Conservation (phyloP, 805 yeast genomes). For the Yamadazyma tumulicola region DNA sequence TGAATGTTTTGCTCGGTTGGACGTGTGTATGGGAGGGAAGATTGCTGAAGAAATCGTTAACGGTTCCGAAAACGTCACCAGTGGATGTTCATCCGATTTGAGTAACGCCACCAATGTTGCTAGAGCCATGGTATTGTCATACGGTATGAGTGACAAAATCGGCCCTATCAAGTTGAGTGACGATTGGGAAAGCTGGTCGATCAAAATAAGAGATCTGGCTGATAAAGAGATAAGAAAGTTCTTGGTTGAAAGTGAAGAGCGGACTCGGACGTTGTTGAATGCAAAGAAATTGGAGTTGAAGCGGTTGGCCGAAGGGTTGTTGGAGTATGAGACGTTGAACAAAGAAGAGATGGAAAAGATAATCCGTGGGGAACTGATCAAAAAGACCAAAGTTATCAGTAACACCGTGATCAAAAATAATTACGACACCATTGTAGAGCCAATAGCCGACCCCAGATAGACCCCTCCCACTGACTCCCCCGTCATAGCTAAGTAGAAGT, state of each 20-base stretch:
- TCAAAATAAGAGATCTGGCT: constrained; percentile 80
- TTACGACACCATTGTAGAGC: constrained; percentile 3
- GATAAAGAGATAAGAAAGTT: constrained; percentile 85
- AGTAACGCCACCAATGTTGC: constrained; percentile 89
- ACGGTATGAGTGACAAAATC: constrained; percentile 91
- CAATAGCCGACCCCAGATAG: no score
- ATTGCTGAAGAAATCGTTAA: constrained; percentile 92
- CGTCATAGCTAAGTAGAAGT: no score
- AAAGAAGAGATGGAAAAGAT: constrained; percentile 86
- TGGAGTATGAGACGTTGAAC: constrained; percentile 93
- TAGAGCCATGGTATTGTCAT: constrained; percentile 92
- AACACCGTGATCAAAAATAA: constrained; percentile 56
- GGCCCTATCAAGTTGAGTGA: constrained; percentile 91
- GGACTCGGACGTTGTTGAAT: constrained; percentile 67
- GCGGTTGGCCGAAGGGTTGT: constrained; percentile 85
- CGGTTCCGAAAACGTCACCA: constrained; percentile 89
- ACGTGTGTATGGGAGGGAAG: constrained; percentile 99
- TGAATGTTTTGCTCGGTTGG: constrained; percentile 88
- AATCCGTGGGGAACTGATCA: constrained; percentile 73
- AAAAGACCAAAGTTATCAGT: constrained; percentile 63
- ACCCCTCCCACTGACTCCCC: no score
- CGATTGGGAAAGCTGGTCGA: constrained; percentile 94
- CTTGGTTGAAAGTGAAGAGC: constrained; percentile 69
- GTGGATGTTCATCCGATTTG: constrained; percentile 93
- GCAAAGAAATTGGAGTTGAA: constrained; percentile 68